A percentile compares a stretch with the other conserved stretches of the same genome.
Evolutionary conservation across 108 stramenopile genomes (phyloP).

Genomic region (Pseudonitzschia multiseries): DNA sequence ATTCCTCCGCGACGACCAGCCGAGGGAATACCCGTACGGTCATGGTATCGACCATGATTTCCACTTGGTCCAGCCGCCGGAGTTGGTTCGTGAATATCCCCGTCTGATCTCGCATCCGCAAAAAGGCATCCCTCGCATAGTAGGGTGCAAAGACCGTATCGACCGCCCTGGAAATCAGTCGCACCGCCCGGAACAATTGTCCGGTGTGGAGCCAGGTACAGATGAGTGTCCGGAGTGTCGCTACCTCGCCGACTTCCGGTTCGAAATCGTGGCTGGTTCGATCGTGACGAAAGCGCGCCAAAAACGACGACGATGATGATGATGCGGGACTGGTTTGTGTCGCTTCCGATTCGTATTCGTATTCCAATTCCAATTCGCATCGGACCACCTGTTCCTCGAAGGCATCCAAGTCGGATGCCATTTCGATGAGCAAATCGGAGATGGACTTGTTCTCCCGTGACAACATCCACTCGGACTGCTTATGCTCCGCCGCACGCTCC

Average conservation of each 20-base stretch:
- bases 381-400: slow-evolving; percentile 51
- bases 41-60: slow-evolving; percentile 80
- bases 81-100: slow-evolving; percentile 53
- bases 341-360: too few relatives aligned
- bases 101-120: slow-evolving; percentile 44
- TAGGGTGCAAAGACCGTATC: slow-evolving; percentile 59
- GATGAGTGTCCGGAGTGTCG: slow-evolving; percentile 75
- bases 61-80: slow-evolving; percentile 60
- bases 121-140: slow-evolving; percentile 62
- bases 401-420: slow-evolving; percentile 74
- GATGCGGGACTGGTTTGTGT: neutral
- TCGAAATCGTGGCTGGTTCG: slow-evolving; percentile 23
- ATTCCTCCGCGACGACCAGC: slow-evolving; percentile 38
- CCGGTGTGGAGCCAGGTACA: slow-evolving; percentile 88
- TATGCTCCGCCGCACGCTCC: too few relatives aligned
- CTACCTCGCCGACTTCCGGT: slow-evolving; percentile 59
- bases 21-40: slow-evolving; percentile 55
- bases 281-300: slow-evolving; percentile 2
- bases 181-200: slow-evolving; percentile 57
- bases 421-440: slow-evolving; percentile 69
- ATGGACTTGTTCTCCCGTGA: slow-evolving; percentile 31
- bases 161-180: slow-evolving; percentile 50
- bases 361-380: too few relatives aligned
- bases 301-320: neutral
- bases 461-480: neutral